A percentile compares a stretch with the other conserved stretches of the same genome.
phyloP scores from a whole-genome alignment of 140 eudicot species.

The Eryngium alpinum region DNA sequence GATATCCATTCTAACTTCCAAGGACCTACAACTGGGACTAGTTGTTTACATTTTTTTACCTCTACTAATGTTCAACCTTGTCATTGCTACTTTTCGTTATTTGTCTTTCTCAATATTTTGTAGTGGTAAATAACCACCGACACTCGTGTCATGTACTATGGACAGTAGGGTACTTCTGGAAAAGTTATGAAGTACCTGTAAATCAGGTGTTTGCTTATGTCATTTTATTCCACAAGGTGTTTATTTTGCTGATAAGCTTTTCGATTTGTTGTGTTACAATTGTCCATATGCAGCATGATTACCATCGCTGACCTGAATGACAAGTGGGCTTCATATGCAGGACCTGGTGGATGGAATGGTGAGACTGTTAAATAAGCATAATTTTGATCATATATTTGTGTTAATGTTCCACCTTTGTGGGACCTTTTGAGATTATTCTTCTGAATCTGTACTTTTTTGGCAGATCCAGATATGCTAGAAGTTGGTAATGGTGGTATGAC shows the following conservation, averaged over 20 bases:
- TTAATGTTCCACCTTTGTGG: conserved; percentile 2
- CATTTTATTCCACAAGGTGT: neutral
- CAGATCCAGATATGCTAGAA: conserved; percentile 99
- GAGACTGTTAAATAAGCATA: conserved; percentile 11
- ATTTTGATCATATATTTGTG: conserved; percentile 10
- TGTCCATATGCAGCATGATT: conserved; percentile 54
- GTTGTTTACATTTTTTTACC: neutral
- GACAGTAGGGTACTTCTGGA: neutral
- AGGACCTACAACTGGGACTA: neutral
- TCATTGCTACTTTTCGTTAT: neutral
- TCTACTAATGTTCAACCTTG: neutral
- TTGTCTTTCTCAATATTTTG: neutral
- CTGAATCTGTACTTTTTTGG: conserved; percentile 12
- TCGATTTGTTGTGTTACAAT: neutral
- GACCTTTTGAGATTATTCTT: conserved; percentile 9
- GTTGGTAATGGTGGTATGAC: conserved; percentile 99
- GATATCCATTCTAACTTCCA: neutral
- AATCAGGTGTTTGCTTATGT: neutral
- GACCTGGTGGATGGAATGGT: conserved; percentile 99
- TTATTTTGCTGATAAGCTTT: neutral
- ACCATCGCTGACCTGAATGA: conserved; percentile 77
- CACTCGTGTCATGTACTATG: neutral
- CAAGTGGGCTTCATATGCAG: conserved; percentile 98
- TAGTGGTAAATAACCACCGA: neutral
- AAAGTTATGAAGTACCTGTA: neutral